phyloP scores from a whole-genome alignment of 2,329 filamentous ascomycete genomes.

The Triangularia verruculosa region DNA sequence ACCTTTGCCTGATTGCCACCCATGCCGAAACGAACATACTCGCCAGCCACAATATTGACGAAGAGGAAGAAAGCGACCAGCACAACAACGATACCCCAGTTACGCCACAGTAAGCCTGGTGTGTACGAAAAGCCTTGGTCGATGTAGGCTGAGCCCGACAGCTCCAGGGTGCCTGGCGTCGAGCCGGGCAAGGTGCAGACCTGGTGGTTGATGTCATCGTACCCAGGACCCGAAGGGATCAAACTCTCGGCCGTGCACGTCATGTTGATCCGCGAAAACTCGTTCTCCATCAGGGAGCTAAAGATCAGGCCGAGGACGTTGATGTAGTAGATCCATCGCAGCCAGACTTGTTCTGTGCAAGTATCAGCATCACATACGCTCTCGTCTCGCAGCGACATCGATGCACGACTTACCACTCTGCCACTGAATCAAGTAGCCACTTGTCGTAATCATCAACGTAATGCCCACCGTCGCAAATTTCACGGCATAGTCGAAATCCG shows the following conservation, averaged over 20 bases:
- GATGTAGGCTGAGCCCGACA: slow-evolving; percentile 69
- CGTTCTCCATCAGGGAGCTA: slow-evolving; percentile 78
- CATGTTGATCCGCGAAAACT: slow-evolving; percentile 68
- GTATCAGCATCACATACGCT: slow-evolving; percentile 5
- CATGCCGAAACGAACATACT: slow-evolving; percentile 73
- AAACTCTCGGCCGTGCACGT: slow-evolving; percentile 66
- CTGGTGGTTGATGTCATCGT: slow-evolving; percentile 69
- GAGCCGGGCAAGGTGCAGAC: slow-evolving; percentile 79
- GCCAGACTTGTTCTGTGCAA: slow-evolving; percentile 64
- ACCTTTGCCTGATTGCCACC: slow-evolving; percentile 79
- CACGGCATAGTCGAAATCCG: slow-evolving; percentile 82
- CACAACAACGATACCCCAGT: slow-evolving; percentile 75
- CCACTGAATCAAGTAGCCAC: slow-evolving; percentile 81
- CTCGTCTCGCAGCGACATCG: background rate
- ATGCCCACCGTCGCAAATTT: slow-evolving; percentile 78
- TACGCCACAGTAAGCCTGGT: slow-evolving; percentile 70
- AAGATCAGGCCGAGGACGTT: slow-evolving; percentile 75
- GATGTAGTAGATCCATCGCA: slow-evolving; percentile 79
- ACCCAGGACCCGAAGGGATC: slow-evolving; percentile 67
- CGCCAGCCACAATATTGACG: slow-evolving; percentile 74
- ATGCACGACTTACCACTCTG: slow-evolving; percentile 43
- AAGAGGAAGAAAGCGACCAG: slow-evolving; percentile 74
- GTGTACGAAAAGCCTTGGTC: slow-evolving; percentile 64
- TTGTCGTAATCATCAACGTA: slow-evolving; percentile 76
- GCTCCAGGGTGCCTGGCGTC: slow-evolving; percentile 57